Base-by-base conservation (phyloP, 345 rosid species). In the Kandelia obovata region DNA sequence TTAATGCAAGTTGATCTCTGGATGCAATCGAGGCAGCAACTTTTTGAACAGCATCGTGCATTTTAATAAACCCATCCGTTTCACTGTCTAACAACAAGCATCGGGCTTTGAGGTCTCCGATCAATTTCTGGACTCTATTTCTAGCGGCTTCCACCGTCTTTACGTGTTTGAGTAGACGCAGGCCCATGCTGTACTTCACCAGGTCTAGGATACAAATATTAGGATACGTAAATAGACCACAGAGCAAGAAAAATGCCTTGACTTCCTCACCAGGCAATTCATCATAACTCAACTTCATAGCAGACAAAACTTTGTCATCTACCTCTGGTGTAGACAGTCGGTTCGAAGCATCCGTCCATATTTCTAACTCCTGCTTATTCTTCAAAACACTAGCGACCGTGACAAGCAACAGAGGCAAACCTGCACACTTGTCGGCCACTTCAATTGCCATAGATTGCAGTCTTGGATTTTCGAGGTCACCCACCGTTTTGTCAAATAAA, bases 391-490 rank as follows among this genome's bases (percentile, higher is more conserved):
- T 4, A 23, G 51, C 79, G 1, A 75, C 7, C 4, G 64, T 61
- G 2, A 55, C 23, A 53, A 75, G 61, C 1, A 35, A 62, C 39
- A 75, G 26, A 34, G 75, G 75, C 28, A 70, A 53, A 4, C 79
- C 68, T 2, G 37, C 63, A 19, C 79, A 75, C 15, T 53, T 8
- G 6, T 16, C 6, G 0, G 37, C 60, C 1, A 71, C 30, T 17
- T 53, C n/a, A 7, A 4, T 53, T 31, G 68, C 79, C 0, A 39
- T 30, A 1, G 61, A 39, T 0, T 19, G 21, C 16, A 74, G 21
- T 4, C 58, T 43, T 26, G 2, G 7, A 16, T 3, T 0, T 3
- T 70, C 16, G n/a, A 5, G 17, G 11, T 6, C n/a, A 8, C 55
- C 71, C 2, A 55, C 72, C 6, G 15, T 16, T 47, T 25, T 5